Evolutionary conservation across 108 stramenopile genomes (phyloP).

Genomic region (Nannochloropsis gaditana): DNA sequence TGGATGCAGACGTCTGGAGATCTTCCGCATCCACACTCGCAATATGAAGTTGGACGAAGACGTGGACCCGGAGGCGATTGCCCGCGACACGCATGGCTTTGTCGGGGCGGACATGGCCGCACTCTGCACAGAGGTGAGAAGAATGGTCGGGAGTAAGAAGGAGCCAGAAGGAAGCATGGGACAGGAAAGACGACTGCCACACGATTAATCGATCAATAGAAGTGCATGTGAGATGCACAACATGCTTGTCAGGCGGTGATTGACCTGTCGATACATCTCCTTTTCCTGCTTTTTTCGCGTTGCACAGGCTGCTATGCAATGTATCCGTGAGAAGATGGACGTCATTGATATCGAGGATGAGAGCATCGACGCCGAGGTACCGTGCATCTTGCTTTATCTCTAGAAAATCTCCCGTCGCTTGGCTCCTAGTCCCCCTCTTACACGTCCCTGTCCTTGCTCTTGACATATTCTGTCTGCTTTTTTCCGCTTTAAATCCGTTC

Average conservation of each 20-base stretch:
- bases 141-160: neutral
- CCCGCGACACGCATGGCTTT: constrained; percentile 95
- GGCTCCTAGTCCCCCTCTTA: neutral
- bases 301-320: constrained; percentile 90
- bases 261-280: too few relatives aligned
- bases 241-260: too few relatives aligned
- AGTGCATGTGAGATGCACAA: too few relatives aligned
- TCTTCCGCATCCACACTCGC: constrained; percentile 99
- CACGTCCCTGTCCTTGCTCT: neutral
- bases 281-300: neutral
- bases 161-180: neutral
- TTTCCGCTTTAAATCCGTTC: neutral
- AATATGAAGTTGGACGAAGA: constrained; percentile 99
- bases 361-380: constrained; percentile 97
- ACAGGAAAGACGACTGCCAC: neutral
- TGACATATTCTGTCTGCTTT: neutral
- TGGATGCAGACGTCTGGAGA: constrained; percentile 70
- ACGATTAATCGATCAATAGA: neutral
- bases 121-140: constrained; percentile 83
- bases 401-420: too few relatives aligned
- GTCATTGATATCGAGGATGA: constrained; percentile 99
- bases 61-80: constrained; percentile 94
- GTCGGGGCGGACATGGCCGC: constrained; percentile 99
- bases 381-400: constrained; percentile 56
- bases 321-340: constrained; percentile 99